Percentiles rank a stretch among this genome's conserved stretches.
These are phyloP conservation scores for Coemansia sp. DNA, from an alignment of 192 early-diverging fungal species.

Conservation along the genomic window DNA sequence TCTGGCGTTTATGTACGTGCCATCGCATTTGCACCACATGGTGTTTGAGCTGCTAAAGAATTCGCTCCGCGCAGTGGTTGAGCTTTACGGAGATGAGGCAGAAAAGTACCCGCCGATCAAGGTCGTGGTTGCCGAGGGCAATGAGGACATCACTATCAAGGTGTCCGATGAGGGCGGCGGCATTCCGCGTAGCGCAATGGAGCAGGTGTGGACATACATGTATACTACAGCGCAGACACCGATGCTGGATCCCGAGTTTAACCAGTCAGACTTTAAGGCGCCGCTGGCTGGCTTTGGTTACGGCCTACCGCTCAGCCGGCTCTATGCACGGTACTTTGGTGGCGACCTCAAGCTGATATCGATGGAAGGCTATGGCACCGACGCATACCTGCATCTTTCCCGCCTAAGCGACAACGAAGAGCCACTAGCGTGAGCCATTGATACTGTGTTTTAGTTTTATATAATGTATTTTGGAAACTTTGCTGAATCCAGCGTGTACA, in stretches of 20 bases:
- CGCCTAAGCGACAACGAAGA: constrained; percentile 88
- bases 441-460: constrained; percentile 1
- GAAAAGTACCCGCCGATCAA: constrained; percentile 93
- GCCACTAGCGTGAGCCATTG: constrained; percentile 61
- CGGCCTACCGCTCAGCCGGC: constrained; percentile 81
- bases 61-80: constrained; percentile 91
- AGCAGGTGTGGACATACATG: constrained; percentile 95
- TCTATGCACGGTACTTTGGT: constrained; percentile 95
- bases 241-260: constrained; percentile 67
- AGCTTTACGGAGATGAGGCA: constrained; percentile 79
- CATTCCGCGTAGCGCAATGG: constrained; percentile 83
- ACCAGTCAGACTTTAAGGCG: constrained; percentile 76
- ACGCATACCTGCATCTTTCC: constrained; percentile 92
- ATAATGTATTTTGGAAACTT: background rate
- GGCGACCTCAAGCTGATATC: constrained; percentile 90
- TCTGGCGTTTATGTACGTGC: constrained; percentile 95
- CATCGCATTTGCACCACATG: constrained; percentile 95
- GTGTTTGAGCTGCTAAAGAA: constrained; percentile 98
- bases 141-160: constrained; percentile 96
- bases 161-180: constrained; percentile 95
- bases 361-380: constrained; percentile 95
- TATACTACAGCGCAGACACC: constrained; percentile 77
- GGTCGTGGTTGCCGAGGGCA: constrained; percentile 83
- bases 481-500: background rate
- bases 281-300: constrained; percentile 91